These are phyloP conservation scores for Zygnema cylindricum DNA, from an alignment of 139 green algal species.

Conservation along the genomic window DNA sequence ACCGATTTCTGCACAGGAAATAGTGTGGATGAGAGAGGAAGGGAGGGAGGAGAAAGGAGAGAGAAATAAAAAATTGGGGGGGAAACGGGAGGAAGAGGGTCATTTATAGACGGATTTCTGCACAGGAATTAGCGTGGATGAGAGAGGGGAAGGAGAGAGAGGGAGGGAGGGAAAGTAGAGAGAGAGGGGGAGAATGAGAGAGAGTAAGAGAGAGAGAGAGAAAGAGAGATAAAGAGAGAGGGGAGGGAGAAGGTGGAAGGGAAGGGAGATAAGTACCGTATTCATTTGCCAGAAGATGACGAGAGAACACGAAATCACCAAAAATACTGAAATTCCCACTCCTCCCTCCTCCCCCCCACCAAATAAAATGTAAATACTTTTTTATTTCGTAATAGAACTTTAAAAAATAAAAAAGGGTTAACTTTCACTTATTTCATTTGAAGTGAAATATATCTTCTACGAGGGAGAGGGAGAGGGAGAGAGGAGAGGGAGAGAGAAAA, in stretches of 20 bases:
- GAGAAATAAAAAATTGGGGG: neutral
- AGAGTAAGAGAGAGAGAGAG: neutral
- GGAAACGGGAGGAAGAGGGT: neutral
- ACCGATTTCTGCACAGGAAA: constrained; percentile 17
- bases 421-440: no score
- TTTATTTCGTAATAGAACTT: no score
- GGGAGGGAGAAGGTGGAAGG: neutral
- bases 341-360: no score
- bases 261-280: constrained; percentile 9
- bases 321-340: no score
- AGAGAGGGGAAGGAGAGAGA: neutral
- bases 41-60: neutral
- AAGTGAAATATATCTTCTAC: no score
- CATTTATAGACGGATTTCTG: constrained; percentile 12
- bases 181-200: neutral
- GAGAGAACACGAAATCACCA: constrained; percentile 19
- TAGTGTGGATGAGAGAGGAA: no score
- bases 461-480: no score
- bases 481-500: no score
- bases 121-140: no score
- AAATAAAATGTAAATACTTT: no score
- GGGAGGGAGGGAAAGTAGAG: neutral
- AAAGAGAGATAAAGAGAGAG: neutral
- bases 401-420: no score
- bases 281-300: constrained; percentile 44